phyloP scores from a whole-genome alignment of 768 basidiomycete genomes.

The Suillus spraguei region DNA sequence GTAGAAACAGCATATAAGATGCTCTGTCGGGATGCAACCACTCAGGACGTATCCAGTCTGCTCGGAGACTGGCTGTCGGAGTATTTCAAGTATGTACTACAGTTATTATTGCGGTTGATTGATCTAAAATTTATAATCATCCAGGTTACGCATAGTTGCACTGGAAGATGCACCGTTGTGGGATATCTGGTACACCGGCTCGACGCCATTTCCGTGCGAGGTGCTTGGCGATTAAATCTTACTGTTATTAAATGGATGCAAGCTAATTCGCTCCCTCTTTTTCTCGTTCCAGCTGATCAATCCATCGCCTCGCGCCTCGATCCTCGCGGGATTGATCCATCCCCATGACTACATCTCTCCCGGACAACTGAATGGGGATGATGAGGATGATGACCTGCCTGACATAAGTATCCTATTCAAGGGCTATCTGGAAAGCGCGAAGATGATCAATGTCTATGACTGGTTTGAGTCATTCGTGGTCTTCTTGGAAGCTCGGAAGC shows the following conservation, averaged over 20 bases:
- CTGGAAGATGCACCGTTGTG: slow-evolving; percentile 58
- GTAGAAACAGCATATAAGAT: slow-evolving; percentile 20
- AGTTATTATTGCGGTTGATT: not conserved
- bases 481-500: slow-evolving; percentile 62
- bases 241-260: not conserved
- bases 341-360: slow-evolving; percentile 49
- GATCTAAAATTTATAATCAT: not conserved
- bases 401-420: slow-evolving; percentile 78
- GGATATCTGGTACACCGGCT: slow-evolving; percentile 76
- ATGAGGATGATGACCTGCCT: slow-evolving; percentile 46
- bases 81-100: slow-evolving; percentile 49
- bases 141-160: slow-evolving; percentile 45
- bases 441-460: slow-evolving; percentile 85
- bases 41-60: slow-evolving; percentile 21
- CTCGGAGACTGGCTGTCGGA: slow-evolving; percentile 53
- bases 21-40: slow-evolving; percentile 24
- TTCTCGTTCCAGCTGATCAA: slow-evolving; percentile 55
- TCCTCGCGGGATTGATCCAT: slow-evolving; percentile 61
- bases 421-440: slow-evolving; percentile 78
- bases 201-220: slow-evolving; percentile 66
- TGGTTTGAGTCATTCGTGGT: slow-evolving; percentile 81
- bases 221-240: slow-evolving; percentile 36
- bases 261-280: slow-evolving; percentile 6
- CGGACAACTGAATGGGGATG: slow-evolving; percentile 10
- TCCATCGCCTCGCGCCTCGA: slow-evolving; percentile 63